These are phyloP conservation scores for Castanea sativa DNA, from an alignment of 306 rosid species.

Conservation along the genomic window DNA sequence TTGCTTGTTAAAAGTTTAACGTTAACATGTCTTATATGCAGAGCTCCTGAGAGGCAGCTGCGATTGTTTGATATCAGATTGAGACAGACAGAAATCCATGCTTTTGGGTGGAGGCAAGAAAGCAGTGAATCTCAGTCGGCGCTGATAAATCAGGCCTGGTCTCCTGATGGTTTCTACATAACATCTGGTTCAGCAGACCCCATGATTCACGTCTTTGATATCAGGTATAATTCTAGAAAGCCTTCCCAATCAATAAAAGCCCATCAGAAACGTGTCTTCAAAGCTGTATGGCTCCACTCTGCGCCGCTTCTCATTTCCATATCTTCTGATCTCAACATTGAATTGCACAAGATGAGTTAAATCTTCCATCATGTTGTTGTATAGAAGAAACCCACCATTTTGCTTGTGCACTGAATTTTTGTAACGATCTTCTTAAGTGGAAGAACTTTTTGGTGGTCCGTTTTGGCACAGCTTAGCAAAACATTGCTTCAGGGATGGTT, in stretches of 20 bases:
- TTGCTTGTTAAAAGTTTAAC: conserved; percentile 4
- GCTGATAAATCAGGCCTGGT: conserved; percentile 93
- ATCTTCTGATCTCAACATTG: conserved; percentile 90
- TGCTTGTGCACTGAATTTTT: neutral
- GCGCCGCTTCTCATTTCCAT: conserved; percentile 78
- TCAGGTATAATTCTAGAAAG: conserved; percentile 60
- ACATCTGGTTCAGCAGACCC: conserved; percentile 95
- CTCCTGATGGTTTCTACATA: conserved; percentile 85
- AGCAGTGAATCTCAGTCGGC: conserved; percentile 98
- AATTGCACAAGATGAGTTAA: conserved; percentile 69
- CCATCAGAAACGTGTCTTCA: conserved; percentile 92
- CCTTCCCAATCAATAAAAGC: conserved; percentile 87
- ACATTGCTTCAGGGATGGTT: neutral
- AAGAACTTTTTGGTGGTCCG: neutral
- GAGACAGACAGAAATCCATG: conserved; percentile 80
- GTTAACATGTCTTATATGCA: conserved; percentile 31
- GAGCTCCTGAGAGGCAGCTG: conserved; percentile 86
- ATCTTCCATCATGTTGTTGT: neutral
- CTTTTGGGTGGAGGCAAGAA: conserved; percentile 97
- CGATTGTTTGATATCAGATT: conserved; percentile 82
- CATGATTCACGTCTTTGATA: conserved; percentile 84
- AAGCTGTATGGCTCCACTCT: conserved; percentile 88
- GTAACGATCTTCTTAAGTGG: neutral
- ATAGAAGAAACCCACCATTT: neutral
- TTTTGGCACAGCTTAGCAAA: neutral